A percentile compares a stretch with the other conserved stretches of the same genome.
Evolutionary conservation across 2,329 filamentous ascomycete species (phyloP).

Genomic region (Sclerotinia nivalis): DNA sequence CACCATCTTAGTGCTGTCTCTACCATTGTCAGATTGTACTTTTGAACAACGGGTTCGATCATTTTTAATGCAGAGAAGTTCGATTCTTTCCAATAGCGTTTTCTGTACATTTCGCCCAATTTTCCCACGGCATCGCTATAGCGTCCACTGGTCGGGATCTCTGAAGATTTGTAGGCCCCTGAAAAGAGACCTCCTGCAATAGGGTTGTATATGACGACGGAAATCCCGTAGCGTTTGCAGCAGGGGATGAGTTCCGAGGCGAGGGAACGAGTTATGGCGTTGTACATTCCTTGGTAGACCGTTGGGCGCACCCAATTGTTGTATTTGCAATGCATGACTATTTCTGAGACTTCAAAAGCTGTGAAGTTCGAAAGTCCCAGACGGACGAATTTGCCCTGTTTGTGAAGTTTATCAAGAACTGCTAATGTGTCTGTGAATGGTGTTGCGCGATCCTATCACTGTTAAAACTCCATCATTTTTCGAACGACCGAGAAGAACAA

Average conservation of each 20-base stretch:
- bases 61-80: slow-evolving; percentile 61
- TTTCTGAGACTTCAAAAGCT: slow-evolving; percentile 83
- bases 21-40: slow-evolving; percentile 58
- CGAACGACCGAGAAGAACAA: slow-evolving; percentile 8
- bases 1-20: slow-evolving; percentile 63
- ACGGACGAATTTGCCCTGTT: slow-evolving; percentile 77
- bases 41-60: slow-evolving; percentile 60
- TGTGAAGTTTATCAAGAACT: slow-evolving; percentile 78
- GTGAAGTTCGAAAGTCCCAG: slow-evolving; percentile 84
- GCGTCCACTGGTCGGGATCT: slow-evolving; percentile 61
- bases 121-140: slow-evolving; percentile 57
- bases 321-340: slow-evolving; percentile 75
- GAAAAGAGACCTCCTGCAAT: slow-evolving; percentile 78
- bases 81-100: slow-evolving; percentile 62
- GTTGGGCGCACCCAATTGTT: slow-evolving; percentile 70
- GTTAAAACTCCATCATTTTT: neutral
- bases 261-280: slow-evolving; percentile 73
- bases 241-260: slow-evolving; percentile 73
- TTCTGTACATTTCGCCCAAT: slow-evolving; percentile 54
- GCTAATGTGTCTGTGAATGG: slow-evolving; percentile 80
- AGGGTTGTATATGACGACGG: slow-evolving; percentile 81
- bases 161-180: slow-evolving; percentile 60
- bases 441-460: slow-evolving; percentile 55
- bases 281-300: slow-evolving; percentile 87
- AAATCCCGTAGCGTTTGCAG: slow-evolving; percentile 73